A percentile compares a stretch with the other conserved stretches of the same genome.
Conservation (phyloP, 768 basidiomycete species). For the Peribolospora kevripleyi region DNA sequence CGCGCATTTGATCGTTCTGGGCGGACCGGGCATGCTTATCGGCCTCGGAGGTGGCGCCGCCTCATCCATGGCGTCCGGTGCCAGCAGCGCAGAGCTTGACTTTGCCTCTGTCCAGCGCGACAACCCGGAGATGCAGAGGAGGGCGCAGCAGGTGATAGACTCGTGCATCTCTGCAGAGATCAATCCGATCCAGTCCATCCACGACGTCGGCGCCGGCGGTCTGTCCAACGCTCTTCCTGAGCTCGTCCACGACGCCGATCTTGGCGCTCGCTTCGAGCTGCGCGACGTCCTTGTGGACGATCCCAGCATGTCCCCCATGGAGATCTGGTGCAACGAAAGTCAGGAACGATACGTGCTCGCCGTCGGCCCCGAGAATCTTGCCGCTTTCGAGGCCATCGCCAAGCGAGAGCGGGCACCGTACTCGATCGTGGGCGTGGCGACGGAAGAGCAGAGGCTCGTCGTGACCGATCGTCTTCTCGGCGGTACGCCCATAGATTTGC, state of each 20-base stretch:
- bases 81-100: conserved; percentile 74
- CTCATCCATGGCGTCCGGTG: conserved; percentile 73
- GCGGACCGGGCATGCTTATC: conserved; percentile 87
- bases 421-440: conserved; percentile 72
- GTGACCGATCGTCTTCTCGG: conserved; percentile 68
- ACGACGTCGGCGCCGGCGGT: conserved; percentile 95
- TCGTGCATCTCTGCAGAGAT: conserved; percentile 37
- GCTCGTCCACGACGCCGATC: conserved; percentile 79
- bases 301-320: conserved; percentile 89
- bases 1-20: conserved; percentile 71
- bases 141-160: conserved; percentile 94
- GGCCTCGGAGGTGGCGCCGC: conserved; percentile 93
- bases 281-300: conserved; percentile 80
- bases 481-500: conserved; percentile 57
- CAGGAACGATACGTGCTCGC: conserved; percentile 96
- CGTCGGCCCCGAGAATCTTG: conserved; percentile 36
- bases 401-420: conserved; percentile 79
- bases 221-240: conserved; percentile 91
- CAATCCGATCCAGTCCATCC: conserved; percentile 82
- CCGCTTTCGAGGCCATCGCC: conserved; percentile 48
- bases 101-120: conserved; percentile 95
- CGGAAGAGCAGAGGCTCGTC: conserved; percentile 51
- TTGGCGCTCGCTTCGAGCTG: conserved; percentile 82
- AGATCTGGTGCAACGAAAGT: conserved; percentile 98
- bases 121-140: conserved; percentile 92